Evolutionary conservation across 495 filamentous ascomycete species (phyloP), one percentile per base, ranked within the genome.

Genomic region (Penicillium malachiteum): DNA sequence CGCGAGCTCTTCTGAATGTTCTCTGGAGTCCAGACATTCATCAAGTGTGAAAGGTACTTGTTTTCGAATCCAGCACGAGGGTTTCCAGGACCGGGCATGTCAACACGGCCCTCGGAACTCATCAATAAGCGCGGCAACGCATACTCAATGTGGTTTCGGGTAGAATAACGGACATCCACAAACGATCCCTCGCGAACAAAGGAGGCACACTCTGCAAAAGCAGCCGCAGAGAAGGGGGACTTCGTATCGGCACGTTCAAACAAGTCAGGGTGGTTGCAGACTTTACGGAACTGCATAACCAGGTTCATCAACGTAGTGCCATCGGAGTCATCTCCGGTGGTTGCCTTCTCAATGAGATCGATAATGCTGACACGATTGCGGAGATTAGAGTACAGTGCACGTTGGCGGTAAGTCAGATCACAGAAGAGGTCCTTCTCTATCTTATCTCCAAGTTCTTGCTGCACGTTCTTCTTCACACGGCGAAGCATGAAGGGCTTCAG

Each of bases 261-360:
- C 17, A 98, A 76, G 74, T 98, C 94, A 3, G 94, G 94, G 70
- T 98, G 94, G 64, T 98, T 98, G 78, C 94, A 98, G 49, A 98
- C 95, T 76, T 98, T 98, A 52, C 94, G 86, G 83, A 98, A 98
- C 72, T 98, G 95, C 94, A 98, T 98, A 52, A 98, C 94, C 57
- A 98, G 79, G 69, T 97, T 98, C 94, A 98, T 98, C 65, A 99
- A 69, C 14, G 92, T 99, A 12, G 91, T 91, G 30, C 90, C 93
- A 63, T 97, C 95, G 59, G 90, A 85, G 38, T 99, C 94, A 64
- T 96, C 93, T 33, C 95, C 95, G 49, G 93, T 78, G 5, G 92
- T 90, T 10, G 92, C 92, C 80, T 97, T 97, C 72, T 99, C 94
- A 56, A 97, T 95, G 41, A 97, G 82, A 68, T 99, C 94, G 84